Percentiles rank a stretch among this genome's conserved stretches.
Conservation (phyloP, 2,329 filamentous ascomycete genomes). For the Eutypa lata region DNA sequence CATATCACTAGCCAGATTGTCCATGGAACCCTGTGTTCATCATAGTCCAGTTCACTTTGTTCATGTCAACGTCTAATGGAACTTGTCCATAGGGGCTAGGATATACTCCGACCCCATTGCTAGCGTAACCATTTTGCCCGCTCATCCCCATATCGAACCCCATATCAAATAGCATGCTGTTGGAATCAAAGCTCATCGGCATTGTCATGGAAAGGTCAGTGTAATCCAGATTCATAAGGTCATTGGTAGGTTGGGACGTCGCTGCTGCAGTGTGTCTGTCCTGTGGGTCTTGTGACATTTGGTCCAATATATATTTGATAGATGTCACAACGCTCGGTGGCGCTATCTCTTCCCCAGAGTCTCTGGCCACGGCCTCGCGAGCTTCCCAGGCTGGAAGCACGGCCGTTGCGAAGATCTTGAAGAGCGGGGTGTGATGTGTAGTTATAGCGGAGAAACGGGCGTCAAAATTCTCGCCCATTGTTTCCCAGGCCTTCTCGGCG, state of each 20-base stretch:
- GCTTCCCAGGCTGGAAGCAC: slow-evolving; percentile 4
- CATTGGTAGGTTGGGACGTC: not conserved
- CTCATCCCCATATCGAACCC: not conserved
- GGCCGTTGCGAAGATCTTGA: not conserved
- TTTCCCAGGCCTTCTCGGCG: slow-evolving; percentile 37
- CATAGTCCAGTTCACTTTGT: not conserved
- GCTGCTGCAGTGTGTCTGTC: not conserved
- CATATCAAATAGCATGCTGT: not conserved
- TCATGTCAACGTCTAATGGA: not conserved
- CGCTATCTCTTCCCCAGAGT: not conserved
- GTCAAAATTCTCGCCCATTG: slow-evolving; percentile 43
- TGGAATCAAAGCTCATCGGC: not conserved
- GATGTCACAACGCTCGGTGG: not conserved
- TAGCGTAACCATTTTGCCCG: not conserved
- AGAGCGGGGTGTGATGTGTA: not conserved
- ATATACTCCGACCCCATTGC: not conserved
- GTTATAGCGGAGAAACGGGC: slow-evolving; percentile 23
- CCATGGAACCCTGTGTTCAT: not conserved
- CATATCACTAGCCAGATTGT: no score
- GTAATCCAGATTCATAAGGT: not conserved
- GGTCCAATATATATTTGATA: not conserved
- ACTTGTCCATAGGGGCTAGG: not conserved
- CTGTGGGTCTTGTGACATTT: not conserved
- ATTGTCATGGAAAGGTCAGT: not conserved
- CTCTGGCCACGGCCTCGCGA: not conserved